These are phyloP conservation scores for Chiua virens DNA, from an alignment of 768 basidiomycete genomes.

Conservation along the genomic window DNA sequence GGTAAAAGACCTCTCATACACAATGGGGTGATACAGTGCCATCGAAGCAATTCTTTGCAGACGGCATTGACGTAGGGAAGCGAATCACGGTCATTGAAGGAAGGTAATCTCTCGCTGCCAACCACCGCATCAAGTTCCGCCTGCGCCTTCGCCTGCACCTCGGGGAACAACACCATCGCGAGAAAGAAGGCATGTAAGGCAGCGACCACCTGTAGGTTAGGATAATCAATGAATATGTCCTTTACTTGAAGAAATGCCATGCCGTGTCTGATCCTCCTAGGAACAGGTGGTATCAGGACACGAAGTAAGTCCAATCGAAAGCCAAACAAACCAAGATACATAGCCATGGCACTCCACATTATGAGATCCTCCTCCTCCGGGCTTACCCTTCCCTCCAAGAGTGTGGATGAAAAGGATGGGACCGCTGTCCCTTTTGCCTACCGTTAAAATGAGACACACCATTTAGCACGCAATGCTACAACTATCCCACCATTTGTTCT, in stretches of 20 bases:
- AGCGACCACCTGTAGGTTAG: slow-evolving; percentile 4
- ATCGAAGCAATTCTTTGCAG: slow-evolving; percentile 15
- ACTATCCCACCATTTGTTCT: slow-evolving; percentile 42
- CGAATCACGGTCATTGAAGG: slow-evolving; percentile 6
- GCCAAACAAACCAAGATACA: slow-evolving; percentile 10
- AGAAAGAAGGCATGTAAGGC: slow-evolving; percentile 17
- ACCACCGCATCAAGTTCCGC: slow-evolving; percentile 12
- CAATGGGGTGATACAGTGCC: neutral
- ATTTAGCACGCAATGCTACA: neutral
- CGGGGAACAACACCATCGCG: slow-evolving; percentile 13
- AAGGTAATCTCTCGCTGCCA: slow-evolving; percentile 11
- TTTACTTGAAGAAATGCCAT: slow-evolving; percentile 32
- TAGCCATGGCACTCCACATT: slow-evolving; percentile 14
- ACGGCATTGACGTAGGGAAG: slow-evolving; percentile 18
- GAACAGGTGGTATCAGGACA: neutral
- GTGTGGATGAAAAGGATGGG: slow-evolving; percentile 19
- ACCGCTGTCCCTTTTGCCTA: slow-evolving; percentile 18
- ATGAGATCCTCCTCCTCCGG: slow-evolving; percentile 20
- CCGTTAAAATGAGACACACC: neutral
- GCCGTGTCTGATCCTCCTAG: slow-evolving; percentile 48
- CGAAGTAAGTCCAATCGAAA: neutral
- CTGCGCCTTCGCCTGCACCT: slow-evolving; percentile 8
- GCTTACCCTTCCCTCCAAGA: slow-evolving; percentile 9
- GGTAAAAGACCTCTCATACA: neutral
- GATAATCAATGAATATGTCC: slow-evolving; percentile 19